phyloP scores from a whole-genome alignment of 352 stramenopile species.

The Proteromonas lacertae region DNA sequence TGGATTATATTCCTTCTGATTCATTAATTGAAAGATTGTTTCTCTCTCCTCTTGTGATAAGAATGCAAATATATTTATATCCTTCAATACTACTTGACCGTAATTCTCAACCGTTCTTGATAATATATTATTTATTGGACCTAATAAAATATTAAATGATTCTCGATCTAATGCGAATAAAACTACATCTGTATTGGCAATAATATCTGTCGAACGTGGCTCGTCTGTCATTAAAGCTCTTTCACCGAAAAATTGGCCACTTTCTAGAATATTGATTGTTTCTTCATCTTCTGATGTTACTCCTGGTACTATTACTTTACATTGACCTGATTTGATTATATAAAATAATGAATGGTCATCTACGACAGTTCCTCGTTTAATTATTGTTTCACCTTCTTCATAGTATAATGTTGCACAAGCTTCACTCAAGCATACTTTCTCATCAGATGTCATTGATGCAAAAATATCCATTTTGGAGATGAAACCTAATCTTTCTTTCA shows the following conservation, averaged over 20 bases:
- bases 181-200: conserved; percentile 10
- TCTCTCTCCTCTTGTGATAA: too few relatives aligned
- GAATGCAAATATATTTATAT: too few relatives aligned
- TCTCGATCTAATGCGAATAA: conserved; percentile 4
- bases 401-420: conserved; percentile 14
- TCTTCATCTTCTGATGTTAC: conserved; percentile 36
- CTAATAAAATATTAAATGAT: conserved; percentile 5
- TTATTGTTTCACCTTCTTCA: too few relatives aligned
- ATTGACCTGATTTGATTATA: too few relatives aligned
- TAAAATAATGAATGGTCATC: too few relatives aligned
- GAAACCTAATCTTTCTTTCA: conserved; percentile 1
- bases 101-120: too few relatives aligned
- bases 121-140: conserved; percentile 26
- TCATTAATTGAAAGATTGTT: too few relatives aligned
- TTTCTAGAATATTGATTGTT: conserved; percentile 25
- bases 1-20: too few relatives aligned
- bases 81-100: too few relatives aligned
- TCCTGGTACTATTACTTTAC: conserved; percentile 60
- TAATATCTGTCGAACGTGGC: conserved; percentile 31
- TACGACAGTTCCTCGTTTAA: too few relatives aligned
- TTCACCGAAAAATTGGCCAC: conserved; percentile 18
- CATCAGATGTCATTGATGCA: background rate
- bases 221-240: conserved; percentile 62
- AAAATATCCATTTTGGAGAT: background rate
- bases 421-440: conserved; percentile 10